phyloP scores from a whole-genome alignment of 2,329 filamentous ascomycete species.

The Lanzia echinophila region DNA sequence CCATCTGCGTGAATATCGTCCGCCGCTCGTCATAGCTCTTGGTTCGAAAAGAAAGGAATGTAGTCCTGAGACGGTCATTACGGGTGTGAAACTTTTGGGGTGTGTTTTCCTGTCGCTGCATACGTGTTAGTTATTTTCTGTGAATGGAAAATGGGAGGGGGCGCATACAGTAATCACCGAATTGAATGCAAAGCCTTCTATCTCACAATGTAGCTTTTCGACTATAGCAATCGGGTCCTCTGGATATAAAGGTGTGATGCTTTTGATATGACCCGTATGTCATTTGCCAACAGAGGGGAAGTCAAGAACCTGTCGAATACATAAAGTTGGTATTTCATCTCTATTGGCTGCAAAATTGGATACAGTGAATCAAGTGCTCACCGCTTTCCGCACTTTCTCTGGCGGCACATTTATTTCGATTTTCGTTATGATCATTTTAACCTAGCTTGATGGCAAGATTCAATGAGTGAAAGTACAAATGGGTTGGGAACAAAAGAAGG shows the following conservation, averaged over 20 bases:
- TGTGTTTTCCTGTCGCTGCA: neutral
- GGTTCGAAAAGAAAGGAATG: neutral
- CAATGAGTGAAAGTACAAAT: no score
- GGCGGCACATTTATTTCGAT: neutral
- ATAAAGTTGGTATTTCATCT: neutral
- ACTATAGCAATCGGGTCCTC: neutral
- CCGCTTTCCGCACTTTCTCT: neutral
- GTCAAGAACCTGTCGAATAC: neutral
- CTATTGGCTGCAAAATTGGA: no score
- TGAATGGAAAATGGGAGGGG: neutral
- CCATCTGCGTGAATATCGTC: neutral
- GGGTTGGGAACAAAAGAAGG: no score
- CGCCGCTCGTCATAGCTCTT: neutral
- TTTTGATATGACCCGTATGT: neutral
- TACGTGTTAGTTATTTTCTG: neutral
- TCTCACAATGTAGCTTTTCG: neutral
- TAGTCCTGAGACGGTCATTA: neutral
- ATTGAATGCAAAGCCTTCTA: neutral
- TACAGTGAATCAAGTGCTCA: neutral
- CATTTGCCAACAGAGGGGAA: neutral
- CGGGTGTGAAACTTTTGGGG: neutral
- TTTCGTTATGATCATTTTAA: slow-evolving; percentile 1
- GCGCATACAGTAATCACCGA: neutral
- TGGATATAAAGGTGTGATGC: neutral
- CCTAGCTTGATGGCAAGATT: no score